phyloP scores from a whole-genome alignment of 345 rosid genomes.

The Xanthoceras sorbifolium region DNA sequence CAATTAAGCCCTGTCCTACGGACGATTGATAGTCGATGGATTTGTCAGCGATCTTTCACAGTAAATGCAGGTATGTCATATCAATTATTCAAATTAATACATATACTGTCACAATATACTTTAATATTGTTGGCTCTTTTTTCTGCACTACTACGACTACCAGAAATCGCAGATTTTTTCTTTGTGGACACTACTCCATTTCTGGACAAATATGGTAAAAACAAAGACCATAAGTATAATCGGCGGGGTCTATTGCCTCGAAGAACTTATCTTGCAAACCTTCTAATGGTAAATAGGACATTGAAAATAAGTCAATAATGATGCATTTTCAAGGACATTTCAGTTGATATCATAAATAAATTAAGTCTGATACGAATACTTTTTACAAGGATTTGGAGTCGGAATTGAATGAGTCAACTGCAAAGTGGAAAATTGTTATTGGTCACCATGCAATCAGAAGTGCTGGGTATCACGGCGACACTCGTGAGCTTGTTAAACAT shows the following conservation, averaged over 20 bases:
- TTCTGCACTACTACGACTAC: background rate
- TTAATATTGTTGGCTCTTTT: background rate
- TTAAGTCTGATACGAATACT: too few relatives aligned
- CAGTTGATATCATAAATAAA: background rate
- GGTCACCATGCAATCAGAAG: slow-evolving; percentile 60
- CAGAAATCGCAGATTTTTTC: slow-evolving; percentile 32
- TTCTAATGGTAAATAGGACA: slow-evolving; percentile 23
- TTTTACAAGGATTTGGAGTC: slow-evolving; percentile 35
- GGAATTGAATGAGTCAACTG: slow-evolving; percentile 40
- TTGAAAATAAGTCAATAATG: background rate
- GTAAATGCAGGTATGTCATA: slow-evolving; percentile 35
- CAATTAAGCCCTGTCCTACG: slow-evolving; percentile 26
- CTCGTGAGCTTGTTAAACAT: slow-evolving; percentile 33
- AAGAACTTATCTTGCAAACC: slow-evolving; percentile 19
- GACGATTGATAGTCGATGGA: slow-evolving; percentile 34
- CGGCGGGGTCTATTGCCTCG: slow-evolving; percentile 36
- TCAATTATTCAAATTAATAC: too few relatives aligned
- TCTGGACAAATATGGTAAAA: slow-evolving; percentile 25
- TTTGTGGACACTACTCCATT: slow-evolving; percentile 42
- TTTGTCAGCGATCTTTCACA: slow-evolving; percentile 32
- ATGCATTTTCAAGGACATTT: background rate
- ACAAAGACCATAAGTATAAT: slow-evolving; percentile 26
- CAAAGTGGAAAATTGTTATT: slow-evolving; percentile 53
- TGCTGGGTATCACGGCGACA: slow-evolving; percentile 50
- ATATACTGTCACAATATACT: too few relatives aligned